A percentile compares a stretch with the other conserved stretches of the same genome.
phyloP scores from a whole-genome alignment of 306 rosid genomes.

The Glycine tomentella region DNA sequence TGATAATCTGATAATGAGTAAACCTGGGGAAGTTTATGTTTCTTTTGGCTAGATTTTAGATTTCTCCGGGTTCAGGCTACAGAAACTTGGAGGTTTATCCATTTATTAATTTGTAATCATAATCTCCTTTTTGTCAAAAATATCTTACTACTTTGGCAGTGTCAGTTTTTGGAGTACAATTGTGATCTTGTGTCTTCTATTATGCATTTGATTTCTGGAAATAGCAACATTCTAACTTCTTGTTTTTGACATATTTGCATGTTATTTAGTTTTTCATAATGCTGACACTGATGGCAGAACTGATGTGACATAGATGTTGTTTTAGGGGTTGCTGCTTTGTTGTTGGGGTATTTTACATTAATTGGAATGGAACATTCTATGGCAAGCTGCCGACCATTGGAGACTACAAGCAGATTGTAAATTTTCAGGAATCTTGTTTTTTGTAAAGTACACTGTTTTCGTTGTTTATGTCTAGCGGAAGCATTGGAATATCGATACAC shows the following conservation, averaged over 20 bases:
- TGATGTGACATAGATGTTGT: conserved; percentile 51
- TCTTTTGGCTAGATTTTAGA: conserved; percentile 6
- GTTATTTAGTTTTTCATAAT: conserved; percentile 18
- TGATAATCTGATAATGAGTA: not conserved
- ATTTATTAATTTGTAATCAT: conserved; percentile 9
- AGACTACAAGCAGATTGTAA: conserved; percentile 59
- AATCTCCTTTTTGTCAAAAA: not conserved
- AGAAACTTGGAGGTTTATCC: conserved; percentile 16
- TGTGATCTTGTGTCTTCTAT: not conserved
- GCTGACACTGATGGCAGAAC: conserved; percentile 45
- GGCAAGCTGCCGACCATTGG: conserved; percentile 54
- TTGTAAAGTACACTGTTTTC: conserved; percentile 70
- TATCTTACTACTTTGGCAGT: not conserved
- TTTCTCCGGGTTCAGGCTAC: conserved; percentile 12
- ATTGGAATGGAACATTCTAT: conserved; percentile 49
- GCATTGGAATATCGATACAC: conserved; percentile 48
- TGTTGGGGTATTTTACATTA: conserved; percentile 49
- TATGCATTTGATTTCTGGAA: conserved; percentile 13
- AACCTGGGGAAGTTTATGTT: conserved; percentile 2
- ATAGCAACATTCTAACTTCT: conserved; percentile 1
- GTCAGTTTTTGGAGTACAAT: conserved; percentile 12
- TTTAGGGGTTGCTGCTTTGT: conserved; percentile 52
- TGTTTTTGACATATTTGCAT: conserved; percentile 24
- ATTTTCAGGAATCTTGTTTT: conserved; percentile 54
- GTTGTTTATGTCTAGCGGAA: conserved; percentile 56